A percentile compares a stretch with the other conserved stretches of the same genome.
Conservation (phyloP, 2,329 filamentous ascomycete species). For the Colletotrichum sp. region DNA sequence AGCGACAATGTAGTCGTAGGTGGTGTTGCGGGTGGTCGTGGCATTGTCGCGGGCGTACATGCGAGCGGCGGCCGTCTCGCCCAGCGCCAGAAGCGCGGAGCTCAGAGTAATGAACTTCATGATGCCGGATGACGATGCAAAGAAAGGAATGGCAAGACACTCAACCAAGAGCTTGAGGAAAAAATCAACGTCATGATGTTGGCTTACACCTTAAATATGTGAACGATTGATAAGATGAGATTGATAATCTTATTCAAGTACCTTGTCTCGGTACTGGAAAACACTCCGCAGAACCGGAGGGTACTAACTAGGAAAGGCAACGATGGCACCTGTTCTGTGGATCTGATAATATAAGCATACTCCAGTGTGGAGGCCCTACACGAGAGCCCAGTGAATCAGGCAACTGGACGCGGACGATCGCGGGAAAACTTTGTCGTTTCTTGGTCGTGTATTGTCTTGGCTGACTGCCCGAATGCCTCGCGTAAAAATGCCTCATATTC, state of each 20-base stretch:
- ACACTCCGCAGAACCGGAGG: not conserved
- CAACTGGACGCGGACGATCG: not conserved
- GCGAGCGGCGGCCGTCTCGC: not conserved
- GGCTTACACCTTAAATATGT: not conserved
- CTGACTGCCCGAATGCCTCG: not conserved
- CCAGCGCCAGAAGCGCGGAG: slow-evolving; percentile 8
- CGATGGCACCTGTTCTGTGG: not conserved
- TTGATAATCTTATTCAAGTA: not conserved
- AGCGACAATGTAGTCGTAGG: slow-evolving; percentile 23
- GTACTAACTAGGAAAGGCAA: not conserved
- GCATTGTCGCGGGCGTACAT: not conserved
- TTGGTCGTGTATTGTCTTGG: not conserved
- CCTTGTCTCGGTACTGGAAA: not conserved
- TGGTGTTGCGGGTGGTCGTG: slow-evolving; percentile 15
- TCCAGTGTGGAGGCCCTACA: not conserved
- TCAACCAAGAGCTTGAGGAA: not conserved
- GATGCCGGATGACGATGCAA: not conserved
- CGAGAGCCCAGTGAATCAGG: not conserved
- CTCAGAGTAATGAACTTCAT: slow-evolving; percentile 12
- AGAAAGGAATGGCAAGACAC: not conserved
- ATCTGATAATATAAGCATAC: slow-evolving; percentile 1
- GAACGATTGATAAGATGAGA: slow-evolving; percentile 1
- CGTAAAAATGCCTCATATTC: slow-evolving; percentile 5
- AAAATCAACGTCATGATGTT: not conserved
- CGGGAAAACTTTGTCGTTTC: not conserved